phyloP scores from a whole-genome alignment of 352 stramenopile species.

The Phytophthora cajani region DNA sequence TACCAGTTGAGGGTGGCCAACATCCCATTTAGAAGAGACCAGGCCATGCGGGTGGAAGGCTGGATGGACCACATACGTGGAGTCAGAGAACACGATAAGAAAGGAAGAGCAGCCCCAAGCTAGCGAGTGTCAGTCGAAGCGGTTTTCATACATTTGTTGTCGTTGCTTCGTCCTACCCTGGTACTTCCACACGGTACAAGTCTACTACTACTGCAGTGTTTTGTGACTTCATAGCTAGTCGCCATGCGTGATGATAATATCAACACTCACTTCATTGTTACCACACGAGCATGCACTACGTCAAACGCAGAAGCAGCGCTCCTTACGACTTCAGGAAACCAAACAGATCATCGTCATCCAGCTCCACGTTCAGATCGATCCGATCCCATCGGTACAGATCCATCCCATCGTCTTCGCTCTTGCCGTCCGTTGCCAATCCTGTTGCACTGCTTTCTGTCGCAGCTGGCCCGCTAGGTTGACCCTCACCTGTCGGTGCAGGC shows the following conservation, averaged over 20 bases:
- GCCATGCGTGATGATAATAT: conserved; percentile 23
- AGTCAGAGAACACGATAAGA: background rate
- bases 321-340: conserved; percentile 83
- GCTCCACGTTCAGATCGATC: conserved; percentile 83
- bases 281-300: conserved; percentile 37
- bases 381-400: conserved; percentile 83
- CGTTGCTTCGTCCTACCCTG: conserved; percentile 7
- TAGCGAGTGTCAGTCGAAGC: conserved; percentile 18
- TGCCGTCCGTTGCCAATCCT: conserved; percentile 28
- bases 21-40: conserved; percentile 12
- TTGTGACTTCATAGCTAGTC: background rate
- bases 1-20: background rate
- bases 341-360: conserved; percentile 89
- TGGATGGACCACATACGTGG: background rate
- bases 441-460: conserved; percentile 13
- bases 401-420: conserved; percentile 59
- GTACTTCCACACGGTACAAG: conserved; percentile 31
- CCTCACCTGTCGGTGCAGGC: conserved; percentile 6
- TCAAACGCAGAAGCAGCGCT: conserved; percentile 9
- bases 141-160: conserved; percentile 26
- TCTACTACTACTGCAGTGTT: conserved; percentile 12
- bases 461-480: conserved; percentile 6
- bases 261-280: conserved; percentile 34
- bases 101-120: background rate
- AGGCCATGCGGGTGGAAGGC: conserved; percentile 8